Percentiles rank a stretch among this genome's conserved stretches.
Evolutionary conservation across 2,329 filamentous ascomycete genomes (phyloP).

Genomic region (Ophiostoma angusticollis): DNA sequence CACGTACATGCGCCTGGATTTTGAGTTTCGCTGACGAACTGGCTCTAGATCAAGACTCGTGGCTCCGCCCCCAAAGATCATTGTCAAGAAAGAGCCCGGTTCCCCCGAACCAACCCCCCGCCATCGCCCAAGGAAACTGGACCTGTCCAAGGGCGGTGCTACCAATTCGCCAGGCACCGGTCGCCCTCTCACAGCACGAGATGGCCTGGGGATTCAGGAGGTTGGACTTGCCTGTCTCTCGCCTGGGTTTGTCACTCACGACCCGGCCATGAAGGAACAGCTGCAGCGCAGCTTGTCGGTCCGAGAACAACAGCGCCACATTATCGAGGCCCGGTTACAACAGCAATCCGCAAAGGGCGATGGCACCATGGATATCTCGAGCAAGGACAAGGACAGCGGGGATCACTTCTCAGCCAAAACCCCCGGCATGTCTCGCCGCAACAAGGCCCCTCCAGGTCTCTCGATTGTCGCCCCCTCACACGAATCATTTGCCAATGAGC

Average conservation of each 20-base stretch:
- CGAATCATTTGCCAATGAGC: slow-evolving; percentile 81
- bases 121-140: slow-evolving; percentile 63
- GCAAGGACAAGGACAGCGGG: slow-evolving; percentile 37
- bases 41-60: slow-evolving; percentile 36
- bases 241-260: slow-evolving; percentile 88
- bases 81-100: slow-evolving; percentile 92
- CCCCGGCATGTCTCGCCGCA: slow-evolving; percentile 57
- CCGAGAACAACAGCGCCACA: slow-evolving; percentile 81
- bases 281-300: slow-evolving; percentile 88
- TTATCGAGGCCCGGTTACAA: slow-evolving; percentile 84
- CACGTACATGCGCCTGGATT: too few relatives aligned
- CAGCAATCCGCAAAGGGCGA: slow-evolving; percentile 75
- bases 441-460: slow-evolving; percentile 75
- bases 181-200: slow-evolving; percentile 66
- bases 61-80: slow-evolving; percentile 57
- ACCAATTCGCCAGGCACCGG: slow-evolving; percentile 45
- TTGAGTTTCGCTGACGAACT: slow-evolving; percentile 1
- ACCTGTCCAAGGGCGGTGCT: slow-evolving; percentile 54
- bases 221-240: slow-evolving; percentile 90
- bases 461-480: slow-evolving; percentile 93
- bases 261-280: slow-evolving; percentile 93
- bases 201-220: slow-evolving; percentile 74
- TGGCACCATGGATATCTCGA: slow-evolving; percentile 39
- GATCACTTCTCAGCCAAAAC: slow-evolving; percentile 51
- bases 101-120: slow-evolving; percentile 69